Base-by-base conservation (phyloP, 768 basidiomycete genomes). In the Tulasnella sp. region DNA sequence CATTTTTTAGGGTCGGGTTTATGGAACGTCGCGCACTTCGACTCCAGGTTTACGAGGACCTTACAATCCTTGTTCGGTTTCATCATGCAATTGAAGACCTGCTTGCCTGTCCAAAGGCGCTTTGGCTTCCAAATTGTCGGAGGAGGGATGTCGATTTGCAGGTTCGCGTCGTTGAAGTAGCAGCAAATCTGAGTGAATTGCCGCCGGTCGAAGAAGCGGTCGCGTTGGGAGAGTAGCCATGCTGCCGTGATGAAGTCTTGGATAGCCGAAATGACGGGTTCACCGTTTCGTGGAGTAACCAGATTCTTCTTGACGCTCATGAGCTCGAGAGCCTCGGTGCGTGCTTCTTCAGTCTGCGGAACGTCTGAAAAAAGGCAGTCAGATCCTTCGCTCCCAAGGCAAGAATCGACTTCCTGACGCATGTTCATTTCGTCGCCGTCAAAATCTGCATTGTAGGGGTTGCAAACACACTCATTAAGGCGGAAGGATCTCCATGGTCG, bases 341-440 rank as follows among this genome's bases (percentile, higher is more conserved):
- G 89, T 3, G 98, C 96, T 87, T 99, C 98, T 86, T 99, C 98
- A 0, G 98, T 99, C 86, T 99, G 98, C 0, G 98, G 98, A 1
- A 99, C 96, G 86, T 99, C 97, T 99, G 75, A 81, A 50, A 73
- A n/a, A 40, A 48, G 72, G 42, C 5, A 76, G 34, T 31, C 12
- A 20, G 42, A 22, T 5, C 48, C 6, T 72, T 28, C 22, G 7
- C 16, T 24, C 12, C 1, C 34, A 50, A 76, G 14, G 16, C 16
- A 31, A n/a, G 5, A 24, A 34, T 69, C 7, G 3, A 46, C 4
- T 41, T 14, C 84, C 95, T 84, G 84, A 97, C 97, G 98, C 84
- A 99, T 88, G 87, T 99, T 99, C 98, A 99, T 99, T 86, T 99
- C 98, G 85, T 99, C 98, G 81, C 98, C 98, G 85, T 99, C 98